Evolutionary conservation across 1,139 yeast species (phyloP), one percentile per base, ranked within the genome.

Genomic region (Kodamaea arcana): DNA sequence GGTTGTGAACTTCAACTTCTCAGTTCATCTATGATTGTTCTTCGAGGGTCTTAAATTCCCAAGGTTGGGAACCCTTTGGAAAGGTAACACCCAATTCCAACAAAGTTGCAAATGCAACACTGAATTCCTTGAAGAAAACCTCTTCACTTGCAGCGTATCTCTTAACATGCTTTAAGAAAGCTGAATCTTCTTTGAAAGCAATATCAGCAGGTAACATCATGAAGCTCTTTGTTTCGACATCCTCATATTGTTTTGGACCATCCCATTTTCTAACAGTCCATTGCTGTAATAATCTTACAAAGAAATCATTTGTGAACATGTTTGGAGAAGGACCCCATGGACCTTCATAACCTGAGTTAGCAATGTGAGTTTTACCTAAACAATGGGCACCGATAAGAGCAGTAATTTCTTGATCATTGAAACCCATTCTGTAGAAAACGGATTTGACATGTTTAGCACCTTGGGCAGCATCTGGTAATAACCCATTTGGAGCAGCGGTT

Each of bases 291-390:
- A 90, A 73, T 51, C 85, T 72, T 42, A 76, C 79, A 67, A 62
- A 90, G 62, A 83, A 87, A 47, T 83, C 92, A 59, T 86, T 87
- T 48, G 92, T 80, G 60, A 90, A 85, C 60, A 75, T 67, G 47
- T 88, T 88, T 50, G 87, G 85, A 27, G 88, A 80, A 39, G 90
- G 92, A 37, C 92, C 94, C 97, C 97, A 90, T 33, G 95, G 95
- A 33, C 97, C 97, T 43, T 83, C 94, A 57, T 67, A 90, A 3
- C 96, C 97, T 10, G 83, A 72, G 45, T 70, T 69, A 32, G 64
- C 51, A 23, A 68, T 57, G 61, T 86, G 95, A 54, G 95, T 84
- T 49, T 73, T 62, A 42, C 96, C 96, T 45, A 87, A 70, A 41
- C 84, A 78, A 60, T 88, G 96, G 26, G 95, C 95, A 45, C 97